Base-by-base conservation (phyloP, 2,329 filamentous ascomycete species). In the Sordariomycetes sp. region DNA sequence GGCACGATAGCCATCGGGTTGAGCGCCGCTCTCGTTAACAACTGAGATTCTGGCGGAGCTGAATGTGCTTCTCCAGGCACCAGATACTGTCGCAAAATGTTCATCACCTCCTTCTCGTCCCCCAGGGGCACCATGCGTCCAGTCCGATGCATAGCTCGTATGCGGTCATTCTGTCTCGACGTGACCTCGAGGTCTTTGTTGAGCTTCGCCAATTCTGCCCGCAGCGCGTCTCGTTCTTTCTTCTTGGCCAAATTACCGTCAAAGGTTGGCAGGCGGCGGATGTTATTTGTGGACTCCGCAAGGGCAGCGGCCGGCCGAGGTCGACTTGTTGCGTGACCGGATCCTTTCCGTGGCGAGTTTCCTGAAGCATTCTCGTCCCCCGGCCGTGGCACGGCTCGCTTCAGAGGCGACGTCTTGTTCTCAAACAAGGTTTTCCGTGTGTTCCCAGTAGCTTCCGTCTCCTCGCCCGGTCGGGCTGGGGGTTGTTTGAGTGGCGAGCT, bases 171-270 rank as follows among this genome's bases (percentile, higher is more conserved):
- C 46, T 79, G 79, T n/a, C 58, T 60, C 33, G 65, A 65, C 7
- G 73, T 66, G 5, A 75, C 47, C 8, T 61, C 51, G n/a, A 84
- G 47, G 41, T 86, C 80, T 16, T 61, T 62, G 46, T 73, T 67
- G 1, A 86, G 53, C 28, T 60, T 58, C 24, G 64, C 59, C 3
- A 83, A 55, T 45, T 85, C 70, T 5, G 63, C 63, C 4, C 66
- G 53, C 2, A 85, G 58, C 6, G 61, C 59, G 36, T 75, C 68
- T 28, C 69, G 66, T 21, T 68, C 47, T 28, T 62, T 63, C 41
- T 65, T 68, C 49, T 75, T 79, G 16, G 63, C 58, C 1, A 51
- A 53, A 17, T 70, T 49, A 0, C 61, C 59, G 30, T 71, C 64
- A 6, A 47, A 45, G 4, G 59, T 51, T 8, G 55, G 44, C 0